Evolutionary conservation across 768 basidiomycete genomes (phyloP).

Genomic region (Pulveroboletus ravenelii): DNA sequence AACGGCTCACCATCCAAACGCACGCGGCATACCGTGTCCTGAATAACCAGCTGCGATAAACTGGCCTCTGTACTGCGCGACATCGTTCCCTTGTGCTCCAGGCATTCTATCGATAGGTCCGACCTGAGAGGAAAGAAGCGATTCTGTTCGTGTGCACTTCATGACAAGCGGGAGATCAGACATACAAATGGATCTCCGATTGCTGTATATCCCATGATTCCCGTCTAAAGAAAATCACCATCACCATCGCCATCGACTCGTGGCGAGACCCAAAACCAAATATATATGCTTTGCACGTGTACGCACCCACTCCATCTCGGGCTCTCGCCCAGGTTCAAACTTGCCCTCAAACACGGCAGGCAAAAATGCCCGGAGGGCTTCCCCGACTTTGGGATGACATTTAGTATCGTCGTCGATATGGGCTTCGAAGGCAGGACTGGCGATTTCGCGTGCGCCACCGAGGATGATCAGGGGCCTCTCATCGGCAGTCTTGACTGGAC

Average conservation of each 20-base stretch:
- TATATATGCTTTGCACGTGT: neutral
- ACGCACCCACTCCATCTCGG: slow-evolving; percentile 80
- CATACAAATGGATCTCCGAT: slow-evolving; percentile 64
- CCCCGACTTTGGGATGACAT: slow-evolving; percentile 44
- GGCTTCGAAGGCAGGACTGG: slow-evolving; percentile 41
- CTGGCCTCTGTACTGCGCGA: slow-evolving; percentile 45
- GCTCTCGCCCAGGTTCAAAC: slow-evolving; percentile 44
- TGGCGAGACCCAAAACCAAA: neutral
- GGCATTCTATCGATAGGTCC: slow-evolving; percentile 47
- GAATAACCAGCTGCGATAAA: slow-evolving; percentile 70
- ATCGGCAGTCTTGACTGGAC: slow-evolving; percentile 36
- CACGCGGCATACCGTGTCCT: slow-evolving; percentile 79
- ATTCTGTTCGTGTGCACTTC: too few relatives aligned
- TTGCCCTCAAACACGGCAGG: slow-evolving; percentile 52
- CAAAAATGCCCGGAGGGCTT: slow-evolving; percentile 53
- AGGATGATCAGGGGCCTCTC: slow-evolving; percentile 60
- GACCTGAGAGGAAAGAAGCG: slow-evolving; percentile 38
- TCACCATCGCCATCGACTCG: neutral
- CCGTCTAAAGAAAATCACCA: slow-evolving; percentile 46
- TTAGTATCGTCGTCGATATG: slow-evolving; percentile 56
- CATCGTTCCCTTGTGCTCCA: slow-evolving; percentile 9
- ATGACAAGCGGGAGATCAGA: neutral
- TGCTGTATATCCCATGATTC: slow-evolving; percentile 75
- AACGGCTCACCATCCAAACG: slow-evolving; percentile 51
- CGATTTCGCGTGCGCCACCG: slow-evolving; percentile 58